Evolutionary conservation across 176 grass and related monocot species (phyloP), one percentile per base, ranked within the genome.

Genomic region (Stipa capillata): DNA sequence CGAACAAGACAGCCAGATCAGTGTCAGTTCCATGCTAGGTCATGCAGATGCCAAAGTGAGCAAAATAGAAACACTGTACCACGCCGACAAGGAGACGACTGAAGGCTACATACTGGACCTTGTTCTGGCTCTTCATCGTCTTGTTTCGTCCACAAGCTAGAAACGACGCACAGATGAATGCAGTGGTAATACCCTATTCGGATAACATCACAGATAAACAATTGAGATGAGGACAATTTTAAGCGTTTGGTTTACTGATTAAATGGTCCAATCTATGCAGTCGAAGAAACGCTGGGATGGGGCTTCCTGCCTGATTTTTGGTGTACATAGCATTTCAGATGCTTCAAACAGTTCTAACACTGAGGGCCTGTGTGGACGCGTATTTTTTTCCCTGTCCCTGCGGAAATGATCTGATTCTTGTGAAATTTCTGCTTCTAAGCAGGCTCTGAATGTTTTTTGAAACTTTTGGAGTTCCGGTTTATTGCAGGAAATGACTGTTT

Each of bases 51-150:
- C 58, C 40, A 45, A 55, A 69, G 31, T 77, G 80, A 35, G 45
- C 83, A 58, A 84, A 64, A 63, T 86, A 82, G 36, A 87, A 69
- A 93, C 90, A 15, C 77, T 89, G 57, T 59, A 87, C 27, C 53
- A 93, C 81, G 90, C 84, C 16, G 69, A 87, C 25, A 87, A 87
- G 79, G 80, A 68, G 32, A 89, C 68, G 50, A 83, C 76, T 24
- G 84, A 85, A 60, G 43, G 72, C 15, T 72, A 84, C 55, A 84
- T 93, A 70, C 42, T 87, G 42, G 76, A 82, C 13, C 65, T 89
- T 21, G 73, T 93, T 18, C 55, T 84, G 18, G 85, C 69, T 72
- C 84, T 93, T 69, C 90, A 93, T 36, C 70, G 54, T 32, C 84
- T 89, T 7, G 75, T 87, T 54, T 54, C 51, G 7, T n/a, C 51